Conservation (phyloP, 164 flowering plant species). For the Paratinospora sagittata region DNA sequence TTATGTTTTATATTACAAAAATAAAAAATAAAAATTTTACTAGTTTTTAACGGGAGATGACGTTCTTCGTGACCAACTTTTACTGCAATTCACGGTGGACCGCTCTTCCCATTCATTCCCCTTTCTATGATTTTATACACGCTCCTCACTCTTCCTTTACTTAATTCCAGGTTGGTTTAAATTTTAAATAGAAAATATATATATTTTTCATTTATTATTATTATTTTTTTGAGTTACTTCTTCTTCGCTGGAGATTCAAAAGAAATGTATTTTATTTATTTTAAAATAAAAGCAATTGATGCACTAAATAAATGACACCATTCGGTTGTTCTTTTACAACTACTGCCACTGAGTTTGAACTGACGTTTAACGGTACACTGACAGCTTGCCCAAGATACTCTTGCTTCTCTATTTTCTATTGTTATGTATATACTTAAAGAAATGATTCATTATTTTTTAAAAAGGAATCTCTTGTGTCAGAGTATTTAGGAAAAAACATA, state of each 20-base stretch:
- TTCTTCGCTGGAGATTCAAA: no score
- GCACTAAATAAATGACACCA: constrained; percentile 1
- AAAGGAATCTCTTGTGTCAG: no score
- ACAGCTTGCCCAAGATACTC: background rate
- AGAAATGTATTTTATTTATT: no score
- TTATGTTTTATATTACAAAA: background rate
- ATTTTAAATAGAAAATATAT: no score
- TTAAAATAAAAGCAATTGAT: background rate
- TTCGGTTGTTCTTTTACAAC: background rate
- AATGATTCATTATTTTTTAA: background rate
- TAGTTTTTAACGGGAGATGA: constrained; percentile 24
- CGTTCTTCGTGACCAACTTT: constrained; percentile 33
- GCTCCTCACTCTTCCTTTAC: constrained; percentile 3
- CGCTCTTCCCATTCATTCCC: no score
- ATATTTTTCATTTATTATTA: no score
- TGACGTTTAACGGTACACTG: constrained; percentile 6
- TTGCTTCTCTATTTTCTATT: background rate
- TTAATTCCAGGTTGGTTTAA: background rate
- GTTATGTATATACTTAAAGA: background rate
- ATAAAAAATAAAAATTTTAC: background rate
- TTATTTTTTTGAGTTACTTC: no score
- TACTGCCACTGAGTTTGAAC: constrained; percentile 8
- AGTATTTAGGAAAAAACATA: no score
- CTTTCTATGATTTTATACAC: background rate
- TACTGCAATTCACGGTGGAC: background rate